phyloP scores from a whole-genome alignment of 108 stramenopile genomes.

The Cylindrotheca closterium region DNA sequence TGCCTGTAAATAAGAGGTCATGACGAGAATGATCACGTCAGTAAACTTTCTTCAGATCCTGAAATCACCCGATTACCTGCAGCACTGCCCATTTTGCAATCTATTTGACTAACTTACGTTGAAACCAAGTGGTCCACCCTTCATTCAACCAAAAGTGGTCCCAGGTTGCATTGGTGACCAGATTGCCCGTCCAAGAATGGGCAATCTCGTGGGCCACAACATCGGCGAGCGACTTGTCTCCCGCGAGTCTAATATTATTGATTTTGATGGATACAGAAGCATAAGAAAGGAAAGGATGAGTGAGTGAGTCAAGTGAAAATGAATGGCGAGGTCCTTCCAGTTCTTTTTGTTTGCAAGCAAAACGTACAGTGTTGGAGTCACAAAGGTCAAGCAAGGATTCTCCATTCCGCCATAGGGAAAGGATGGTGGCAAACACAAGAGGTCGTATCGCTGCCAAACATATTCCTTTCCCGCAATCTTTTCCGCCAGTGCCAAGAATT shows the following conservation, averaged over 20 bases:
- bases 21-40: no score
- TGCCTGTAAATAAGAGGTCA: no score
- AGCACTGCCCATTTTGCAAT: no score
- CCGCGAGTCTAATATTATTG: not conserved
- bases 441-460: slow-evolving; percentile 93
- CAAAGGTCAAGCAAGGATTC: slow-evolving; percentile 97
- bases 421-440: slow-evolving; percentile 93
- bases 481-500: slow-evolving; percentile 90
- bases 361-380: slow-evolving; percentile 90
- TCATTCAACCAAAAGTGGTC: slow-evolving; percentile 98
- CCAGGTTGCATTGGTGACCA: slow-evolving; percentile 94
- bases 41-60: no score
- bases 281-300: not conserved
- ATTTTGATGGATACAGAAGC: no score
- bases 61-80: no score
- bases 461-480: slow-evolving; percentile 70
- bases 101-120: no score
- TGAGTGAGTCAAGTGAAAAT: not conserved
- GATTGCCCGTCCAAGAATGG: slow-evolving; percentile 95
- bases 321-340: not conserved
- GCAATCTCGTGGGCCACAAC: slow-evolving; percentile 95
- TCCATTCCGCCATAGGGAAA: slow-evolving; percentile 99
- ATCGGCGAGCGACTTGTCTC: slow-evolving; percentile 77
- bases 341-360: not conserved
- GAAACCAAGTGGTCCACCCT: slow-evolving; percentile 97